Evolutionary conservation across 2,329 filamentous ascomycete genomes (phyloP).

Genomic region (Sporothrix curviconia): DNA sequence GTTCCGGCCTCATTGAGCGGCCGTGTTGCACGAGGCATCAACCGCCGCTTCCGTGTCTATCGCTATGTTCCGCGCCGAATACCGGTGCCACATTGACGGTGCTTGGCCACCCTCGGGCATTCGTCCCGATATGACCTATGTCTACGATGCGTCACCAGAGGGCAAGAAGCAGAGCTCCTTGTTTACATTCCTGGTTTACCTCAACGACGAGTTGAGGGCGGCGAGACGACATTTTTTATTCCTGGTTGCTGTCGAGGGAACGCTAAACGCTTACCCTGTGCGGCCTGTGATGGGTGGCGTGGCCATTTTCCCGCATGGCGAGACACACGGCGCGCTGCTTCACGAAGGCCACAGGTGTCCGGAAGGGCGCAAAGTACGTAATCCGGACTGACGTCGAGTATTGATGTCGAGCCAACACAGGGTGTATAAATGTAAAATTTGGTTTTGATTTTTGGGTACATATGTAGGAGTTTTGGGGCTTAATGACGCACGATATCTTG

Average conservation of each 20-base stretch:
- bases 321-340: conserved; percentile 56
- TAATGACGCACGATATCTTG: too few species aligned
- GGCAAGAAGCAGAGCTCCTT: conserved; percentile 57
- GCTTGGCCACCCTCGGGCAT: conserved; percentile 68
- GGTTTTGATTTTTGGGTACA: too few species aligned
- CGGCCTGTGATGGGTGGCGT: conserved; percentile 62
- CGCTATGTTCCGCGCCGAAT: conserved; percentile 68
- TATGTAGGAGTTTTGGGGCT: too few species aligned
- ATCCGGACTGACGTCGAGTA: conserved; percentile 67
- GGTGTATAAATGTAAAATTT: not conserved
- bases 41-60: conserved; percentile 64
- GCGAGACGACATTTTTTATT: conserved; percentile 67
- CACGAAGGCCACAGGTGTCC: conserved; percentile 66
- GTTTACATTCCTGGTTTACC: conserved; percentile 63
- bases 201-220: conserved; percentile 65
- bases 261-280: conserved; percentile 62
- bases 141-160: conserved; percentile 59
- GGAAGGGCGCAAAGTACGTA: conserved; percentile 61
- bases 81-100: conserved; percentile 63
- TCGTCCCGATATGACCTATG: conserved; percentile 48
- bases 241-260: conserved; percentile 56
- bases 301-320: conserved; percentile 64
- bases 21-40: conserved; percentile 54
- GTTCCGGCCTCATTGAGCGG: conserved; percentile 51
- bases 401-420: conserved; percentile 43